phyloP scores from a whole-genome alignment of 495 filamentous ascomycete species.

The Pyrenula massariospora region DNA sequence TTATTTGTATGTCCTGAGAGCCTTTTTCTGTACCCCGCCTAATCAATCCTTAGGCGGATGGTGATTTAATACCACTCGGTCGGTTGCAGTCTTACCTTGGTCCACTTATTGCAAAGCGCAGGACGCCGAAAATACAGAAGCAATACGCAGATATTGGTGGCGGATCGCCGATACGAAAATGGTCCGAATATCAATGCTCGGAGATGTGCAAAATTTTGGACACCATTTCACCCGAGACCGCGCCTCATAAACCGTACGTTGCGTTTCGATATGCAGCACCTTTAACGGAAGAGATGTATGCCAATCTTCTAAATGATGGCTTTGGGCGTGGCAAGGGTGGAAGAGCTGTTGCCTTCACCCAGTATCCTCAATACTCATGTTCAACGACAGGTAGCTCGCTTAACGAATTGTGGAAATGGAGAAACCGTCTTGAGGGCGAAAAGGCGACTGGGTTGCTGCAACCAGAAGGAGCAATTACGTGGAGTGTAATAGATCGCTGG shows the following conservation, averaged over 20 bases:
- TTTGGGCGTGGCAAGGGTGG: constrained; percentile 79
- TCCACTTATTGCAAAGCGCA: constrained; percentile 68
- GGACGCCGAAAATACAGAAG: constrained; percentile 90
- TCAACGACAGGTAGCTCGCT: constrained; percentile 92
- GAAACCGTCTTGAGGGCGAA: constrained; percentile 76
- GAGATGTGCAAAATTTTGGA: constrained; percentile 97
- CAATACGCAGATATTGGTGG: constrained; percentile 95
- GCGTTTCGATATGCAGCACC: constrained; percentile 96
- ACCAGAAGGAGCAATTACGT: constrained; percentile 60
- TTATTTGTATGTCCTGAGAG: constrained; percentile 58
- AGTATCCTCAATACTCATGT: constrained; percentile 99
- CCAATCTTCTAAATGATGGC: constrained; percentile 69
- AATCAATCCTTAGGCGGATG: constrained; percentile 55
- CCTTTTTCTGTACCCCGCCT: neutral
- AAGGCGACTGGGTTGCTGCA: constrained; percentile 35
- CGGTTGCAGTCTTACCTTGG: constrained; percentile 85
- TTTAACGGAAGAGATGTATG: constrained; percentile 88
- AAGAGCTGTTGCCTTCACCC: constrained; percentile 91
- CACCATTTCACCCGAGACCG: constrained; percentile 76
- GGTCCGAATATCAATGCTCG: constrained; percentile 84
- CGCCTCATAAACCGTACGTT: constrained; percentile 96
- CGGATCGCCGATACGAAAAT: constrained; percentile 92
- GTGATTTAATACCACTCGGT: constrained; percentile 90
- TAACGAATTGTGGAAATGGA: constrained; percentile 97
- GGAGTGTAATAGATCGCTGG: constrained; percentile 99